phyloP scores from a whole-genome alignment of 108 stramenopile species.

The Cyclotella cryptica region DNA sequence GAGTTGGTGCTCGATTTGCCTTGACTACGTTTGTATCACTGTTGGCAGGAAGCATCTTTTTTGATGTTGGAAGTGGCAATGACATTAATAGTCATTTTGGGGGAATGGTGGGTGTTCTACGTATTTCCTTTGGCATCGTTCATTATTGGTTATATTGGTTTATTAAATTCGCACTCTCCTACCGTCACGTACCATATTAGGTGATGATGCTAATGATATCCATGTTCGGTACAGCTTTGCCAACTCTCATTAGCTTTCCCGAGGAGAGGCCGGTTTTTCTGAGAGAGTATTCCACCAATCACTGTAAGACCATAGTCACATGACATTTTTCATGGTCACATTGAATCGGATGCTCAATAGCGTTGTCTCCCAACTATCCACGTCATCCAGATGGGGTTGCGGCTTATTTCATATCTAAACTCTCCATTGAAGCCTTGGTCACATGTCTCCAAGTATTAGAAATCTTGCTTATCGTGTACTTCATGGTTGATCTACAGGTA shows the following conservation, averaged over 20 bases:
- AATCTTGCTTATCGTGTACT: too few relatives aligned
- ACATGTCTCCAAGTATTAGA: constrained; percentile 60
- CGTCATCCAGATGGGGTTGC: constrained; percentile 46
- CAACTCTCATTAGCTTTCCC: constrained; percentile 78
- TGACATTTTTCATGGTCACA: too few relatives aligned
- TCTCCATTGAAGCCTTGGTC: constrained; percentile 65
- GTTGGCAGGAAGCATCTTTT: constrained; percentile 78
- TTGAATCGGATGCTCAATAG: too few relatives aligned
- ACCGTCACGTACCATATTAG: neutral
- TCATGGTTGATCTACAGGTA: too few relatives aligned
- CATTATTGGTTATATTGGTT: too few relatives aligned
- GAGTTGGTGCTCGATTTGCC: constrained; percentile 64
- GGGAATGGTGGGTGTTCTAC: constrained; percentile 56
- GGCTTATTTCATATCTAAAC: constrained; percentile 73
- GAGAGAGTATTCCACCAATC: constrained; percentile 88
- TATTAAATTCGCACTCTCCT: neutral
- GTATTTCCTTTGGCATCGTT: constrained; percentile 38
- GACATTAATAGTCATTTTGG: constrained; percentile 77
- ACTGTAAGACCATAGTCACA: constrained; percentile 32
- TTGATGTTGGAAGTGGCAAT: constrained; percentile 57
- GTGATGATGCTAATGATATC: constrained; percentile 69
- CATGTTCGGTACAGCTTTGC: constrained; percentile 86
- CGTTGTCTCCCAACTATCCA: too few relatives aligned
- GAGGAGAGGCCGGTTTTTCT: constrained; percentile 90
- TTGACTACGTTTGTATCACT: constrained; percentile 66